phyloP scores from a whole-genome alignment of 2,329 filamentous ascomycete genomes.

The Macrophomina phaseolina region DNA sequence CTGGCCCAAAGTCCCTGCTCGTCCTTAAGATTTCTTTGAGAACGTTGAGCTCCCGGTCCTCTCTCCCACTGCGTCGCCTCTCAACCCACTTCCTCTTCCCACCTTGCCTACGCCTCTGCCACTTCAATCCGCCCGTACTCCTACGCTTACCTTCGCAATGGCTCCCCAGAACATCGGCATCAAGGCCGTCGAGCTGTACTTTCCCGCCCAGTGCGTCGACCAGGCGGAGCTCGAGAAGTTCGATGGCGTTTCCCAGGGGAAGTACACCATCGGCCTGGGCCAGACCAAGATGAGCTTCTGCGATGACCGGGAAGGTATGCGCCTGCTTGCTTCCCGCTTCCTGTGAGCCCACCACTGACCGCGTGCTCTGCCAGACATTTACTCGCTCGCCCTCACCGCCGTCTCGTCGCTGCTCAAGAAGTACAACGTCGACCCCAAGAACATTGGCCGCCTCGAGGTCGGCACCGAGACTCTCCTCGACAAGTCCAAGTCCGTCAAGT shows the following conservation, averaged over 20 bases:
- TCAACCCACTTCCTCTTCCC: conserved; percentile 26
- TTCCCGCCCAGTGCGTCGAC: conserved; percentile 61
- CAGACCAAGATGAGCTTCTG: conserved; percentile 63
- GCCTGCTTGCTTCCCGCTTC: neutral
- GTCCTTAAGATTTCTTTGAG: conserved; percentile 12
- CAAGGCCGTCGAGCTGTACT: conserved; percentile 62
- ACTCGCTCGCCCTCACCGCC: conserved; percentile 59
- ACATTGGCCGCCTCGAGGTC: conserved; percentile 59
- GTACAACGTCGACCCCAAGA: conserved; percentile 58
- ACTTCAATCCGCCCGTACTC: conserved; percentile 30
- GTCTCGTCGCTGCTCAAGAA: conserved; percentile 59
- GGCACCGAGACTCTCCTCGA: conserved; percentile 61
- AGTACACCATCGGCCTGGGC: conserved; percentile 61
- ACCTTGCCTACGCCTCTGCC: conserved; percentile 30
- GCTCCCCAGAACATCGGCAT: conserved; percentile 58
- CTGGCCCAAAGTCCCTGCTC: neutral
- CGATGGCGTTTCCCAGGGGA: conserved; percentile 58
- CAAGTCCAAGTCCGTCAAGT: conserved; percentile 63
- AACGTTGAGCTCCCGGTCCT: conserved; percentile 5
- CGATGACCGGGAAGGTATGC: conserved; percentile 58
- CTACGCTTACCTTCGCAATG: conserved; percentile 38
- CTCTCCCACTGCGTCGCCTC: conserved; percentile 8
- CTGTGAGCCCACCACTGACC: conserved; percentile 10
- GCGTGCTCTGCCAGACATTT: conserved; percentile 51
- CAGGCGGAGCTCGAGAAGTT: conserved; percentile 61